Base-by-base conservation (phyloP, 2,329 filamentous ascomycete genomes). In the Macrophomina tecta region DNA sequence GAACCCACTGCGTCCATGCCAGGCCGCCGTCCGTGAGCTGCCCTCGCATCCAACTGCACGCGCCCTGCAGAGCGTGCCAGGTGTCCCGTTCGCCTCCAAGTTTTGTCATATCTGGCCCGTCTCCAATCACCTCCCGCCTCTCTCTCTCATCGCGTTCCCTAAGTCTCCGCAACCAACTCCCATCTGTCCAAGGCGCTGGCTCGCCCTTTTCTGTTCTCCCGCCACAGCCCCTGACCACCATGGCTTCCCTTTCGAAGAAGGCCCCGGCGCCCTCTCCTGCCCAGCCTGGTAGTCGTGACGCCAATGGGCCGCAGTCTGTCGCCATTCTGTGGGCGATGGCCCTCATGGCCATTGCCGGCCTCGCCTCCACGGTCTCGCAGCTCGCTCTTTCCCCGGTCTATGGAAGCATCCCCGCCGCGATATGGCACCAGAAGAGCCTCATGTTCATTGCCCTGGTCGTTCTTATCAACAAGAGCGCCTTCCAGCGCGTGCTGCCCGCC, bases 321-420 rank as follows among this genome's bases (percentile, higher is more conserved):
- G 72, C 69, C 9, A 51, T 77, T 2, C 62, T 77, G 34, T 74
- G 72, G 49, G 78, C 78, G 55, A 70, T 71, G 66, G 75, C 73
- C 18, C 74, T 89, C 16, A 80, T 89, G 69, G 71, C 82, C 32
- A 81, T 91, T 53, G 84, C 87, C 9, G 91, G 89, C 52, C 75
- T 89, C 49, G 88, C 86, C 68, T 89, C 90, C 55, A 88, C 89
- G 69, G 86, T 90, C 67, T 94, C 91, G 0, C 88, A 92, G 75
- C 83, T 93, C 69, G 89, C 87, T 46, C 83, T 98, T 40, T 91
- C 93, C 23, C 95, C 95, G 1, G 91, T 96, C 11, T 98, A 96
- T 78, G 95, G 95, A 63, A 89, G 90, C 16, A 91, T 97, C 45
- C 91, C 94, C 1, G 84, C 93, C 0, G 85, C 87, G 1, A 83